A percentile compares a stretch with the other conserved stretches of the same genome.
Conservation (phyloP, 1,139 yeast genomes). For the Blastobotrys proliferans region DNA sequence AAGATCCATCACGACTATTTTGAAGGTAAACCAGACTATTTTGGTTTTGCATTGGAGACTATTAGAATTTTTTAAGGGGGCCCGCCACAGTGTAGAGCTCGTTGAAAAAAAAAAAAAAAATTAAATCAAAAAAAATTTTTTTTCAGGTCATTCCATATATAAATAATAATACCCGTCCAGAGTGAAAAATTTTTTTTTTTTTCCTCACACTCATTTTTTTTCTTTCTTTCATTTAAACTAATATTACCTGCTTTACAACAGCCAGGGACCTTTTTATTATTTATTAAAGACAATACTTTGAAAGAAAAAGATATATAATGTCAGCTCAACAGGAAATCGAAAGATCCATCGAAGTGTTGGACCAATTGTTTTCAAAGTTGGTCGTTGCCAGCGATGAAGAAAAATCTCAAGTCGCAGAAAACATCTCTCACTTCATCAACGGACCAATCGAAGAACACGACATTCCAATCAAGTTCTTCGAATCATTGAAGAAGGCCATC, state of each 20-base stretch:
- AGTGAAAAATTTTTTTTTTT: neutral
- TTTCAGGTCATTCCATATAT: neutral
- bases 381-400: constrained; percentile 79
- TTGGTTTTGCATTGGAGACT: too few relatives aligned
- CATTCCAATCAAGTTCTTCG: constrained; percentile 87
- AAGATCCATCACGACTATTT: too few relatives aligned
- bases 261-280: neutral
- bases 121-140: neutral
- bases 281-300: too few relatives aligned
- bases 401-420: constrained; percentile 81
- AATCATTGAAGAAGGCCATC: constrained; percentile 69
- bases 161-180: neutral
- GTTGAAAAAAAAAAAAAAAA: too few relatives aligned
- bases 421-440: constrained; percentile 89
- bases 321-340: constrained; percentile 16
- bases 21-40: too few relatives aligned
- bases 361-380: constrained; percentile 89
- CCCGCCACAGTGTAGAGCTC: too few relatives aligned
- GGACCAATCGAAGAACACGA: constrained; percentile 98
- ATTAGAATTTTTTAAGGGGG: too few relatives aligned
- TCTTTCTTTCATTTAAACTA: neutral
- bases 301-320: constrained; percentile 10
- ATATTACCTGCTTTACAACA: neutral
- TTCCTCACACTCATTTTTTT: neutral
- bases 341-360: constrained; percentile 57